These are phyloP conservation scores for Amoebophrya sp. DNA, from an alignment of 169 alveolate species.

Conservation along the genomic window DNA sequence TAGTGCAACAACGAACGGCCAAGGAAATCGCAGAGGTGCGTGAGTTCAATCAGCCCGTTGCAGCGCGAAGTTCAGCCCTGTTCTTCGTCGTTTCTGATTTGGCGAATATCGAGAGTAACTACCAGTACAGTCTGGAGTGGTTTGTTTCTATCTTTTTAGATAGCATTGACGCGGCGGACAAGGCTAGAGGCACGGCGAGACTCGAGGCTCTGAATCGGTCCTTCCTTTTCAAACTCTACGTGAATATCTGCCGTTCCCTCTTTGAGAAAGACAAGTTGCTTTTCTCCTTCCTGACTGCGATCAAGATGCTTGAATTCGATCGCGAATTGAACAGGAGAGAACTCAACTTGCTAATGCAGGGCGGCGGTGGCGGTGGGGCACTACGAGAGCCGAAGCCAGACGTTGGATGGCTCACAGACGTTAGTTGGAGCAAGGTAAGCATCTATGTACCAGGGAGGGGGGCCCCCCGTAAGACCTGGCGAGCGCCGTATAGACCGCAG, in stretches of 20 bases:
- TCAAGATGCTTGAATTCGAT: conserved; percentile 60
- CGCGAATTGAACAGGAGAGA: conserved; percentile 50
- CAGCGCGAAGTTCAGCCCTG: conserved; percentile 76
- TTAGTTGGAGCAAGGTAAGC: conserved; percentile 48
- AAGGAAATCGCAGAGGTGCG: conserved; percentile 78
- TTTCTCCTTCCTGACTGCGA: conserved; percentile 68
- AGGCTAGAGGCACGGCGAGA: neutral
- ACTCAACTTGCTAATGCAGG: conserved; percentile 36
- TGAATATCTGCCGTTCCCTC: conserved; percentile 75
- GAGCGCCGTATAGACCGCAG: too few relatives aligned
- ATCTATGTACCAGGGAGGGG: too few relatives aligned
- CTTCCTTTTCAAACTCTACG: conserved; percentile 58
- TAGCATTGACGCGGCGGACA: neutral
- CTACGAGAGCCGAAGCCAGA: conserved; percentile 31
- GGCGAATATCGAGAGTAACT: conserved; percentile 73
- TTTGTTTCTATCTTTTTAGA: conserved; percentile 65
- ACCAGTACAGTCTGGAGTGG: conserved; percentile 75
- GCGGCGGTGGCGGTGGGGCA: conserved; percentile 39
- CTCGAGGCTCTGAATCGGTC: conserved; percentile 30
- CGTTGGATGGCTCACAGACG: conserved; percentile 39
- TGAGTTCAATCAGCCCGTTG: conserved; percentile 84
- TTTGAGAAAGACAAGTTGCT: conserved; percentile 75
- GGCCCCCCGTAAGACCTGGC: too few relatives aligned
- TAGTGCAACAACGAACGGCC: conserved; percentile 59
- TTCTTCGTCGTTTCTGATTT: conserved; percentile 76